Evolutionary conservation across 176 grass and related monocot genomes (phyloP).

Genomic region (Elymus sibiricus): DNA sequence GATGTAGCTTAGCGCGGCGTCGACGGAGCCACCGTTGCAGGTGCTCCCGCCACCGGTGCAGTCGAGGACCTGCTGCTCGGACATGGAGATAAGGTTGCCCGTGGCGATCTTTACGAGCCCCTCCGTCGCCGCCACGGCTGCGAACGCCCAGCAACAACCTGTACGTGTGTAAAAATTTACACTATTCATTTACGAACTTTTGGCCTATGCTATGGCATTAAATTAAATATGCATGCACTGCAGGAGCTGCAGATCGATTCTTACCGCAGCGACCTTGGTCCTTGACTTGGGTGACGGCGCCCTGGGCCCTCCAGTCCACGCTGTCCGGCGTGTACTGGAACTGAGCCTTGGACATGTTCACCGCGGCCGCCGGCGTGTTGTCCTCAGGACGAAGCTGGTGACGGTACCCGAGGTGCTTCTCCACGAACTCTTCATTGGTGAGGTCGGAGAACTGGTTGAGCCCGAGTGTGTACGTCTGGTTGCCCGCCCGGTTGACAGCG

Average conservation of each 20-base stretch:
- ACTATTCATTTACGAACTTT: background rate
- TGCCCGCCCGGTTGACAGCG: slow-evolving; percentile 31
- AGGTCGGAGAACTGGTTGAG: slow-evolving; percentile 36
- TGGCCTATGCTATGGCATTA: too few relatives aligned
- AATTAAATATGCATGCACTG: too few relatives aligned
- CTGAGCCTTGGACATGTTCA: background rate
- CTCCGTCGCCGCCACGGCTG: slow-evolving; percentile 35
- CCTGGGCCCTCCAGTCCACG: slow-evolving; percentile 43
- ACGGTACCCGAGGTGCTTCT: background rate
- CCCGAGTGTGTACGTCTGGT: slow-evolving; percentile 33
- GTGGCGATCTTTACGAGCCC: slow-evolving; percentile 20
- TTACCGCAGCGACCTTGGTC: slow-evolving; percentile 34
- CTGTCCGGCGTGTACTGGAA: background rate
- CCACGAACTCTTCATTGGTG: slow-evolving; percentile 36
- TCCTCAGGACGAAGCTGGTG: too few relatives aligned
- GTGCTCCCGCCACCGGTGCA: background rate
- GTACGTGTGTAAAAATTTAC: background rate
- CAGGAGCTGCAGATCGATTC: background rate
- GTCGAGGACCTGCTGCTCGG: slow-evolving; percentile 42
- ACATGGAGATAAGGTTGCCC: slow-evolving; percentile 29
- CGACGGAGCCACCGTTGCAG: slow-evolving; percentile 29
- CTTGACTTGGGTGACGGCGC: slow-evolving; percentile 42
- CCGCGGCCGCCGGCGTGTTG: background rate
- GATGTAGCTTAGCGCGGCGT: slow-evolving; percentile 31
- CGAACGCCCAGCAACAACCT: slow-evolving; percentile 55